phyloP scores from a whole-genome alignment of 805 yeast genomes.

The Schwanniomyces polymorphus region DNA sequence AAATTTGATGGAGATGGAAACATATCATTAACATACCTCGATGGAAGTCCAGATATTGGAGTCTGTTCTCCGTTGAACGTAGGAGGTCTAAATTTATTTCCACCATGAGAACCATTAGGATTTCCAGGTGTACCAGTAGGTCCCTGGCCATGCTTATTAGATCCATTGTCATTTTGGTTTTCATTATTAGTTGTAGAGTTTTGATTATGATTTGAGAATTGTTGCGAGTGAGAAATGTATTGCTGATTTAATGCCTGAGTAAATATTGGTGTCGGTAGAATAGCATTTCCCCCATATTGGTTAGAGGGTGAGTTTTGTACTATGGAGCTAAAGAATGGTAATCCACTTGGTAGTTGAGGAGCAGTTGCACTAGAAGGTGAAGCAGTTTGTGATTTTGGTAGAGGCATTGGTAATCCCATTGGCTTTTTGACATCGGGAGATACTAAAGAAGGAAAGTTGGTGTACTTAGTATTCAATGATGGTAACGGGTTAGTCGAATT shows the following conservation, averaged over 20 bases:
- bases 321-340: slow-evolving; percentile 22
- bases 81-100: background rate
- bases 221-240: slow-evolving; percentile 13
- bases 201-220: slow-evolving; percentile 22
- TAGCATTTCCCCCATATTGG: slow-evolving; percentile 21
- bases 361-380: slow-evolving; percentile 41
- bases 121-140: background rate
- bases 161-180: background rate
- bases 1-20: slow-evolving; percentile 82
- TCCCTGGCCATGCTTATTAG: background rate
- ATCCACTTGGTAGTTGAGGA: slow-evolving; percentile 33
- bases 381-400: slow-evolving; percentile 41
- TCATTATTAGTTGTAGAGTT: slow-evolving; percentile 6
- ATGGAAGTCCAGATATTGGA: slow-evolving; percentile 69
- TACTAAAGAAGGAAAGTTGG: slow-evolving; percentile 22
- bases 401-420: slow-evolving; percentile 26
- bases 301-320: slow-evolving; percentile 22
- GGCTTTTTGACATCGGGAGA: slow-evolving; percentile 33
- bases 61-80: slow-evolving; percentile 55
- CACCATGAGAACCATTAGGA: background rate
- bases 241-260: slow-evolving; percentile 29
- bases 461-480: slow-evolving; percentile 15
- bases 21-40: slow-evolving; percentile 67
- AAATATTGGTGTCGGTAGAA: slow-evolving; percentile 33
- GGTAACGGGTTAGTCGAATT: background rate